Evolutionary conservation across 106 monocot genomes (phyloP).

Genomic region (Acanthochlamys bracteata): DNA sequence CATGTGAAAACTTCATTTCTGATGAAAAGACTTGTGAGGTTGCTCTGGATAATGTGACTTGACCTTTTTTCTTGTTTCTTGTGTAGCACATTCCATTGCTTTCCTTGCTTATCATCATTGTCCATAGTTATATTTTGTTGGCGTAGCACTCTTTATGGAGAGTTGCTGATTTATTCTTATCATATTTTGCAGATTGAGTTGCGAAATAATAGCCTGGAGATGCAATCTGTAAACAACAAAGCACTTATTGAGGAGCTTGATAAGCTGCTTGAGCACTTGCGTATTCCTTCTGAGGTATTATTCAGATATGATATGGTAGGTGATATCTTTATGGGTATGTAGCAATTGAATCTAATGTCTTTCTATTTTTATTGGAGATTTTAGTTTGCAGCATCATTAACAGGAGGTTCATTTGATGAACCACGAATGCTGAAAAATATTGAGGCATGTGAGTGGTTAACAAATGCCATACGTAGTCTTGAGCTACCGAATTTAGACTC

Average conservation of each 20-base stretch:
- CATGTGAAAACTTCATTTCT: too few species aligned
- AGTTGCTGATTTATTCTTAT: neutral
- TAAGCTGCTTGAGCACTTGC: constrained; percentile 76
- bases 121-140: too few species aligned
- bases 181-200: constrained; percentile 80
- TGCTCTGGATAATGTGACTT: too few species aligned
- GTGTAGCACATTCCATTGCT: too few species aligned
- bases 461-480: constrained; percentile 55
- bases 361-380: constrained; percentile 4
- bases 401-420: constrained; percentile 92
- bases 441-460: constrained; percentile 98
- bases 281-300: constrained; percentile 81
- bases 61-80: too few species aligned
- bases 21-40: too few species aligned
- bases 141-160: too few species aligned
- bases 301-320: neutral
- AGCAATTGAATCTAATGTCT: neutral
- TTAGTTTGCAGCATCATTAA: constrained; percentile 88
- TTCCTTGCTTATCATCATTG: too few species aligned
- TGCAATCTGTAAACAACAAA: constrained; percentile 79
- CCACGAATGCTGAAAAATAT: constrained; percentile 90
- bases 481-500: constrained; percentile 83
- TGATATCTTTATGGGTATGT: neutral
- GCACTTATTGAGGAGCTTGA: constrained; percentile 88
- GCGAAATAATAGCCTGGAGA: constrained; percentile 90